Percentiles rank a stretch among this genome's conserved stretches.
phyloP scores from a whole-genome alignment of 768 basidiomycete species.

The Serendipita vermifera region DNA sequence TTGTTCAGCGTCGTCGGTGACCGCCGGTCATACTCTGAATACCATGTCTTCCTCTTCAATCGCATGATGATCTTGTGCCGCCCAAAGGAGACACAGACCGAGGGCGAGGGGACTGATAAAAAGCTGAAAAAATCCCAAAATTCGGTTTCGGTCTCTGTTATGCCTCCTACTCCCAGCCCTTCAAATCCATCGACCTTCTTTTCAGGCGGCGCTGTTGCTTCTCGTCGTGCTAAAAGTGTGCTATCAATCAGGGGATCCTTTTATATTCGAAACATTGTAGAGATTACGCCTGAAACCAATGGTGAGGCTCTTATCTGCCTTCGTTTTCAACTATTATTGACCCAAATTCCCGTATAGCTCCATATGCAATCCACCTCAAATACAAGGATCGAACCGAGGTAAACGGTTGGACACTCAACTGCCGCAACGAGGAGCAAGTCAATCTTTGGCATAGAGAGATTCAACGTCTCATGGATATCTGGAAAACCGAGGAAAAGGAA shows the following conservation, averaged over 20 bases:
- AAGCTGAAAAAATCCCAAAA: background rate
- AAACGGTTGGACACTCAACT: constrained; percentile 40
- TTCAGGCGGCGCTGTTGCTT: background rate
- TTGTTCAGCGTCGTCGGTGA: constrained; percentile 94
- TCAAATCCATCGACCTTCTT: background rate
- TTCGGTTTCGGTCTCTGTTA: too few species aligned
- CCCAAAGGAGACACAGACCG: background rate
- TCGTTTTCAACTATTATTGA: background rate
- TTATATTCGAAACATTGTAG: constrained; percentile 5
- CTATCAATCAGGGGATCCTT: background rate
- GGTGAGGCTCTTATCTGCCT: background rate
- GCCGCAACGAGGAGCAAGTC: constrained; percentile 83
- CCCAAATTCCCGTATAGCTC: background rate
- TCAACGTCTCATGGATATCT: constrained; percentile 56
- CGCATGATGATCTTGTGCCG: constrained; percentile 21
- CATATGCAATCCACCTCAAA: background rate
- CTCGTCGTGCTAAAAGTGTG: background rate
- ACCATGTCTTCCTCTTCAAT: constrained; percentile 97
- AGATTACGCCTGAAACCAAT: background rate
- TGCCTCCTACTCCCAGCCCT: background rate
- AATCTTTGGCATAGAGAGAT: constrained; percentile 85
- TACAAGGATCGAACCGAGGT: background rate
- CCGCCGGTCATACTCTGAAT: constrained; percentile 49
- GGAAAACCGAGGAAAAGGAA: background rate
- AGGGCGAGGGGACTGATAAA: background rate